These are phyloP conservation scores for Skeletonema potamos DNA, from an alignment of 108 stramenopile genomes.

Conservation along the genomic window DNA sequence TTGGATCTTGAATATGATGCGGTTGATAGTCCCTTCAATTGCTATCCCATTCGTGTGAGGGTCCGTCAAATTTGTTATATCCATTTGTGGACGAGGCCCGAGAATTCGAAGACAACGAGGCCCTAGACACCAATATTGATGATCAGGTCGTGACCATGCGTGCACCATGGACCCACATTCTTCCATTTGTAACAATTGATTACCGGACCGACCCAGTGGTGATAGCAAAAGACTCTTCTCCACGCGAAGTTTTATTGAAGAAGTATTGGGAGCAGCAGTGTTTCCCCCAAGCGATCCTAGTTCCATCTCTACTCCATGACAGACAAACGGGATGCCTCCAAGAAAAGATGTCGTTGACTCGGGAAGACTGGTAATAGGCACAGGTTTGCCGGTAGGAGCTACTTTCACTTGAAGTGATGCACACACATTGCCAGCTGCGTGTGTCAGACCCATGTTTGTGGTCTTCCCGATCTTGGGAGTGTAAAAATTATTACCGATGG, in stretches of 20 bases:
- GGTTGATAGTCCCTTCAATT: constrained; percentile 86
- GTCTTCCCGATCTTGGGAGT: constrained; percentile 32
- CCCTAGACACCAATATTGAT: constrained; percentile 59
- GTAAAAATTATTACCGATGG: constrained; percentile 26
- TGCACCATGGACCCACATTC: constrained; percentile 75
- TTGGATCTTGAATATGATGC: constrained; percentile 60
- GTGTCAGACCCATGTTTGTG: constrained; percentile 44
- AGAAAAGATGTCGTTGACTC: constrained; percentile 25
- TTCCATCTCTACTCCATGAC: constrained; percentile 55
- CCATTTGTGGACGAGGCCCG: constrained; percentile 65
- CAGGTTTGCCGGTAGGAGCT: constrained; percentile 30
- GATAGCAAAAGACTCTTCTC: constrained; percentile 21
- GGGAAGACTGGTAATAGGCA: constrained; percentile 16
- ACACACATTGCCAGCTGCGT: constrained; percentile 45
- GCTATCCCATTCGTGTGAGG: constrained; percentile 50
- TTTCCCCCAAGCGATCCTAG: constrained; percentile 29
- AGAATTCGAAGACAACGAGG: constrained; percentile 76
- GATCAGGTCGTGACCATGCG: constrained; percentile 68
- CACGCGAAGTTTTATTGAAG: constrained; percentile 16
- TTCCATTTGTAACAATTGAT: constrained; percentile 57
- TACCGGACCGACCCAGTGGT: constrained; percentile 35
- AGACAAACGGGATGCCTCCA: constrained; percentile 73
- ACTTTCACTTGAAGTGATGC: constrained; percentile 14
- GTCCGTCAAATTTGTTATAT: constrained; percentile 65
- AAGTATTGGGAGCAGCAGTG: background rate